These are phyloP conservation scores for Spergularia bocconei DNA, from an alignment of 148 eudicot species.

Conservation along the genomic window DNA sequence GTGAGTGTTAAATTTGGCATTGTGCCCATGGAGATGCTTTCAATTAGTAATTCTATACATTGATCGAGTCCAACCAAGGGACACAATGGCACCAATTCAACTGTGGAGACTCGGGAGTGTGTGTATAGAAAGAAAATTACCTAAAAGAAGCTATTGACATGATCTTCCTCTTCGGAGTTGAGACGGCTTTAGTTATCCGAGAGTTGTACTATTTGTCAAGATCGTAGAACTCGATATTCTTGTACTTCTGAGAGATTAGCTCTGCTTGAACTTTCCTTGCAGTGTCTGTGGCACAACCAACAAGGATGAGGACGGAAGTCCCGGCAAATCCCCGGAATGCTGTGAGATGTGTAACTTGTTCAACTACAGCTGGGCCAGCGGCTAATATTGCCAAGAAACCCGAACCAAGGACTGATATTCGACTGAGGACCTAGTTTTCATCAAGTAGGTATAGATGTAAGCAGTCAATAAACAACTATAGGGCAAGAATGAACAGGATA, in stretches of 20 bases:
- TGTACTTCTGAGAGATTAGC: conserved; percentile 93
- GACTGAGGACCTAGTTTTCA: conserved; percentile 63
- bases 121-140: background rate
- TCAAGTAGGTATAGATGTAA: background rate
- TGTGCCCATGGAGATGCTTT: background rate
- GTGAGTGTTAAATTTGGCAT: conserved; percentile 1
- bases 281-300: conserved; percentile 97
- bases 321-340: conserved; percentile 96
- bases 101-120: background rate
- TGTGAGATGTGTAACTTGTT: conserved; percentile 82
- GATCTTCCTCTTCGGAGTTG: background rate
- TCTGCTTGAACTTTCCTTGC: conserved; percentile 97
- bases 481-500: background rate
- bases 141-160: background rate
- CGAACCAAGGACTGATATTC: conserved; percentile 95
- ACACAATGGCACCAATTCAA: background rate
- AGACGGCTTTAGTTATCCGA: background rate
- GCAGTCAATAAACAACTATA: background rate
- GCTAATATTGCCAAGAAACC: conserved; percentile 86
- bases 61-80: no score
- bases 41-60: no score
- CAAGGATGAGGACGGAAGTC: conserved; percentile 94
- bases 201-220: conserved; percentile 37
- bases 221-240: conserved; percentile 91
- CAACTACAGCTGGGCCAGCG: conserved; percentile 89